phyloP scores from a whole-genome alignment of 1,139 yeast genomes.

The Debaryomycetaceae sp. region DNA sequence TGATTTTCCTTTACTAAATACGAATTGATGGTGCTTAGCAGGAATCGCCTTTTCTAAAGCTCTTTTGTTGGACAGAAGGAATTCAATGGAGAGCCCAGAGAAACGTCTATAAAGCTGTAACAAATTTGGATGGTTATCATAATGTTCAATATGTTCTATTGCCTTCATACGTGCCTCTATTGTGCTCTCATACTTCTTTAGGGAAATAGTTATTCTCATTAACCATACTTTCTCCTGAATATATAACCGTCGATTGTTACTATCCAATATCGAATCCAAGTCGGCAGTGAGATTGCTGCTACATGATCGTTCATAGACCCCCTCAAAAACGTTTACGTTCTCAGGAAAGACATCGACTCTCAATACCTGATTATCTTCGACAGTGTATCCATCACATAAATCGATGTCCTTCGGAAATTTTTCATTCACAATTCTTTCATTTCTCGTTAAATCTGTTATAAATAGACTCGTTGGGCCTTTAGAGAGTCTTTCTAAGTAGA shows the following conservation, averaged over 20 bases:
- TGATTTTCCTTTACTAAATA: too few species aligned
- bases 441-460: constrained; percentile 21
- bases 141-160: background rate
- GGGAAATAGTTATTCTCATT: constrained; percentile 4
- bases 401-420: constrained; percentile 6
- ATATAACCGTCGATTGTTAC: constrained; percentile 2
- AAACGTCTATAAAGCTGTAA: constrained; percentile 1
- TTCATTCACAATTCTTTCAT: constrained; percentile 7
- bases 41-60: background rate
- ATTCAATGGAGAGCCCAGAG: background rate
- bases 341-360: constrained; percentile 11
- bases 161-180: constrained; percentile 7
- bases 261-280: constrained; percentile 2
- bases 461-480: constrained; percentile 11
- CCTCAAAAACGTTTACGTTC: constrained; percentile 5
- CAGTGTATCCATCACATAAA: background rate
- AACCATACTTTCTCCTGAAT: constrained; percentile 6
- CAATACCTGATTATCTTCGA: constrained; percentile 7
- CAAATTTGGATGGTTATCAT: background rate
- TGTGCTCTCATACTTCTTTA: constrained; percentile 7
- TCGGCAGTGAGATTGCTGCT: constrained; percentile 6
- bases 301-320: constrained; percentile 4
- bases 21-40: background rate
- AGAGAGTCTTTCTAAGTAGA: constrained; percentile 6
- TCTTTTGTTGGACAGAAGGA: background rate